A percentile compares a stretch with the other conserved stretches of the same genome.
These are phyloP conservation scores for Alternaria gansuensis DNA, from an alignment of 2,329 filamentous ascomycete species.

Conservation along the genomic window DNA sequence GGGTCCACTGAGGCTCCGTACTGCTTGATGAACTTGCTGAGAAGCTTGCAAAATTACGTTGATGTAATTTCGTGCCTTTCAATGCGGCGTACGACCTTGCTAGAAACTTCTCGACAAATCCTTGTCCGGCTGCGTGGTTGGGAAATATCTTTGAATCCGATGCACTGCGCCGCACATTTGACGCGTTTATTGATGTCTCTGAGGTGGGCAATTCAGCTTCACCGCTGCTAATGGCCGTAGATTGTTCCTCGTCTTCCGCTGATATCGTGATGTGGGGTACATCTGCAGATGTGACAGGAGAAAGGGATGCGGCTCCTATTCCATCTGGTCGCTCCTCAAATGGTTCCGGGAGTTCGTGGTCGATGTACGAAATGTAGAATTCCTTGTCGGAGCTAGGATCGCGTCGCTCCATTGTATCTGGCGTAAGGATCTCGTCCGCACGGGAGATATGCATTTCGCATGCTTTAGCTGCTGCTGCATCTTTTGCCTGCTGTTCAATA, in stretches of 20 bases:
- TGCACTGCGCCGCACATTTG: neutral
- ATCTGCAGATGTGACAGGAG: neutral
- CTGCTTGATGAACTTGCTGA: neutral
- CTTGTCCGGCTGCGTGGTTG: neutral
- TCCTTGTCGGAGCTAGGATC: slow-evolving; percentile 12
- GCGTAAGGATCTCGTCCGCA: neutral
- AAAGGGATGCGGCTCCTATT: neutral
- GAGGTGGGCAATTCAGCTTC: neutral
- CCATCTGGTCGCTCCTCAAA: neutral
- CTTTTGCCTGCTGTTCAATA: slow-evolving; percentile 1
- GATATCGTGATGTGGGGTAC: slow-evolving; percentile 5
- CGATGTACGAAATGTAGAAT: neutral
- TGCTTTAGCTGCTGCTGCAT: slow-evolving; percentile 2
- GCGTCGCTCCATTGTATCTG: neutral
- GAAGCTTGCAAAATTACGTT: slow-evolving; percentile 1
- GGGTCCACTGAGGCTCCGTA: neutral
- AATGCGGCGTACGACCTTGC: neutral
- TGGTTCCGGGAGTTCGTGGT: neutral
- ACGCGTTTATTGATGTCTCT: neutral
- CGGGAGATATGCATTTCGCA: slow-evolving; percentile 1
- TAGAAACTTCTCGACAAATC: neutral
- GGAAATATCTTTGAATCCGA: neutral
- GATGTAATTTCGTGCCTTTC: slow-evolving; percentile 1
- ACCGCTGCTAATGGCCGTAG: neutral
- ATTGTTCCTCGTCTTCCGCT: neutral